phyloP scores from a whole-genome alignment of 257 asterid species.

The Solanum pinnatisectum region DNA sequence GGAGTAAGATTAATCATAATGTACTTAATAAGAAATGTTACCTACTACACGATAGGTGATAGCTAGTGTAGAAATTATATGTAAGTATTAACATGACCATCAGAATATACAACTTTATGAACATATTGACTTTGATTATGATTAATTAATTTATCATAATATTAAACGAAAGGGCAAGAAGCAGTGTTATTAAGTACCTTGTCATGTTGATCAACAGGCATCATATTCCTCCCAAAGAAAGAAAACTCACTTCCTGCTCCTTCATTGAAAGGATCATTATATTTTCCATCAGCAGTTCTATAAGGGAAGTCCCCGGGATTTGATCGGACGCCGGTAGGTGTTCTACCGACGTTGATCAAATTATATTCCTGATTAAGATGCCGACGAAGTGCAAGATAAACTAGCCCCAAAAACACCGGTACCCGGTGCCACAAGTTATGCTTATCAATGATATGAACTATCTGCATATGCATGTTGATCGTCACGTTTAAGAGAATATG shows the following conservation, averaged over 20 bases:
- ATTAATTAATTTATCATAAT: neutral
- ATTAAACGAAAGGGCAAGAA: neutral
- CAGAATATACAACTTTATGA: no score
- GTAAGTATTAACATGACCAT: neutral
- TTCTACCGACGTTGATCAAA: constrained; percentile 45
- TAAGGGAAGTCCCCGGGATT: constrained; percentile 32
- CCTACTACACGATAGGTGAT: neutral
- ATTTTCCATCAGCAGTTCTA: constrained; percentile 39
- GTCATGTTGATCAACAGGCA: constrained; percentile 34
- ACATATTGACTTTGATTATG: neutral
- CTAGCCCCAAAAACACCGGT: constrained; percentile 47
- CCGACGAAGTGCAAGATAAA: constrained; percentile 35
- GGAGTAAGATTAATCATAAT: neutral
- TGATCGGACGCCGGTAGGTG: constrained; percentile 8
- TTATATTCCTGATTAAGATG: constrained; percentile 44
- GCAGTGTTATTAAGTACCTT: constrained; percentile 17
- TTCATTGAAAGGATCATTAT: constrained; percentile 31
- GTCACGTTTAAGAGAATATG: neutral
- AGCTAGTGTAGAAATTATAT: neutral
- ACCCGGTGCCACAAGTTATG: constrained; percentile 4
- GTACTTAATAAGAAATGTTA: neutral
- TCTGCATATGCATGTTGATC: constrained; percentile 17
- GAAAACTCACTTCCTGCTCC: constrained; percentile 26
- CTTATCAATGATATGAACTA: constrained; percentile 33
- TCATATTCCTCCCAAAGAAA: constrained; percentile 55